These are phyloP conservation scores for Dioszegia aurantiaca DNA, from an alignment of 768 basidiomycete genomes.

Conservation along the genomic window DNA sequence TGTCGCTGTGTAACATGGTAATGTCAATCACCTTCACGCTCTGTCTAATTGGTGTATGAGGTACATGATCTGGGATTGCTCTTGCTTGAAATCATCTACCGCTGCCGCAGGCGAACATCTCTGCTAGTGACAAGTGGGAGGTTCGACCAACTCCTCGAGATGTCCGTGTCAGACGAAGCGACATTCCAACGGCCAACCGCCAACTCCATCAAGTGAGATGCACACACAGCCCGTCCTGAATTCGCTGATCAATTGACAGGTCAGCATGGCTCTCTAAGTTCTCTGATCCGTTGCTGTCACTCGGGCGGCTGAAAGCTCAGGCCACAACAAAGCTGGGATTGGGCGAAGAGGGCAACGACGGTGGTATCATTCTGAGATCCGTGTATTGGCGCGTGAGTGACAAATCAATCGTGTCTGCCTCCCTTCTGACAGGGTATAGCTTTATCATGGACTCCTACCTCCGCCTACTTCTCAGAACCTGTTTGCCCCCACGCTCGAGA, in stretches of 20 bases:
- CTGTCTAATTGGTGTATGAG: too few relatives aligned
- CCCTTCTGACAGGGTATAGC: conserved; percentile 18
- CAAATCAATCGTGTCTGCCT: background rate
- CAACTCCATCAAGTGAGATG: conserved; percentile 3
- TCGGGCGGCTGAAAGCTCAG: conserved; percentile 19
- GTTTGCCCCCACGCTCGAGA: conserved; percentile 23
- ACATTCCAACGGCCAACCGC: conserved; percentile 6
- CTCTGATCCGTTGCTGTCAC: conserved; percentile 42
- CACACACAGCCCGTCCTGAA: background rate
- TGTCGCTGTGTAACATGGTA: too few relatives aligned
- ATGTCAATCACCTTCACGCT: too few relatives aligned
- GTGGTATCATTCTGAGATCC: conserved; percentile 39
- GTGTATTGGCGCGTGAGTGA: conserved; percentile 49
- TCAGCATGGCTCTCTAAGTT: conserved; percentile 28
- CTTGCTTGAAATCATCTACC: background rate
- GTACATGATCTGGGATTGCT: too few relatives aligned
- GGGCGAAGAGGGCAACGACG: conserved; percentile 27
- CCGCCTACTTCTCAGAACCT: conserved; percentile 37
- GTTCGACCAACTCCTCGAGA: background rate
- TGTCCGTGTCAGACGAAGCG: conserved; percentile 9
- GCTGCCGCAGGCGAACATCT: background rate
- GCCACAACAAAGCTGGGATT: conserved; percentile 33
- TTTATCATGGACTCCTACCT: conserved; percentile 41
- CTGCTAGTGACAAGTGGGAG: background rate
- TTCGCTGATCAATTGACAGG: conserved; percentile 16